Base-by-base conservation (phyloP, 2,329 filamentous ascomycete genomes). In the Fusarium pseudoanthophilum region DNA sequence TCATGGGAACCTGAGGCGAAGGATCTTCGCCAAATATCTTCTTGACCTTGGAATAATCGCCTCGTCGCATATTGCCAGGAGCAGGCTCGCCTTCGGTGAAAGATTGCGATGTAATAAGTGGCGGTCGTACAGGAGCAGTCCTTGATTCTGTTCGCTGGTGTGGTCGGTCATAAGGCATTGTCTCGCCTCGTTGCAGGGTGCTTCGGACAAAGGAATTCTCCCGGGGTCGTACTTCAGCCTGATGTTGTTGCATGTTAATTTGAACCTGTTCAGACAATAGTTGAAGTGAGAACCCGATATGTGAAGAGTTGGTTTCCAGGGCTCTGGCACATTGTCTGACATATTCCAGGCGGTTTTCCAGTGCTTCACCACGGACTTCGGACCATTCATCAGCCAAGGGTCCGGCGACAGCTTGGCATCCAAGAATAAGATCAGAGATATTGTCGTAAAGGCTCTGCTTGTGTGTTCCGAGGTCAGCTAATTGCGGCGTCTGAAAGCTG, bases 371-470 rank as follows among this genome's bases (percentile, higher is more conserved):
- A 48, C 95, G 91, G n/a, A 95, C 87, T 80, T 97, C 95, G 8
- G 95, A 91, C 96, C 96, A 99, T 83, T 99, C 96, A 80, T 99
- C 96, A 14, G 92, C 93, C 48, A 99, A 83, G 11, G 96, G 96
- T 14, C 94, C 94, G 11, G 95, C 93, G n/a, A 98, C 92, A 30
- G 93, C 91, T 82, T 99, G 96, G 78, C 95, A 98, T 66, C 92
- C 91, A 56, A 97, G 84, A 8, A 98, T 84, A 34, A 99, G 88
- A 80, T 98, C 96, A 14, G 95, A 95, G 62, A 97, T 92, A 67
- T 95, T 93, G 82, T 98, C 96, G 82, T 98, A 98, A 24, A 97
- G 87, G 76, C 92, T 93, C 81, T 99, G 96, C 83, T 98, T 98
- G 81, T 97, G 94, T 37, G 92, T 89, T 78, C 91, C 92, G 80